Percentiles rank a stretch among this genome's conserved stretches.
Evolutionary conservation across 495 filamentous ascomycete species (phyloP).

Genomic region (Podospora appendiculata): DNA sequence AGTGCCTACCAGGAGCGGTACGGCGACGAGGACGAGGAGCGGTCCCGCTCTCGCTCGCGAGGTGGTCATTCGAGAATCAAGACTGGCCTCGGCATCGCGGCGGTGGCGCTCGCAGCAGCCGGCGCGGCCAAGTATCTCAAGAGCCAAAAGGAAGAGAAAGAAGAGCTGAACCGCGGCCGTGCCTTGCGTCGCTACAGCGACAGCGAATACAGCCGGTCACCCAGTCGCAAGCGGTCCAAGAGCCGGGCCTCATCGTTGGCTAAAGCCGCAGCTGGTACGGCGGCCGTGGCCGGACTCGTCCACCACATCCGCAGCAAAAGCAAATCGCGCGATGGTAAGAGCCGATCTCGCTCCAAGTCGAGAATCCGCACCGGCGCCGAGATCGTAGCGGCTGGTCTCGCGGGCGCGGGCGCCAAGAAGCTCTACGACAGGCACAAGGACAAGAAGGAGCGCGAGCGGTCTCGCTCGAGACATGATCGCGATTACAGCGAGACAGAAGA

Average conservation of each 20-base stretch:
- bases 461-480: slow-evolving; percentile 33
- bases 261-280: slow-evolving; percentile 70
- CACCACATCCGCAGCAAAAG: slow-evolving; percentile 64
- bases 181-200: slow-evolving; percentile 54
- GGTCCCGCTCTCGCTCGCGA: slow-evolving; percentile 51
- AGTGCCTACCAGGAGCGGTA: slow-evolving; percentile 62
- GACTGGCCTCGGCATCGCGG: slow-evolving; percentile 68
- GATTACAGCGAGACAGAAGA: slow-evolving; percentile 17
- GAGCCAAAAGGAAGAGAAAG: slow-evolving; percentile 57
- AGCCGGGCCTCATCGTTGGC: slow-evolving; percentile 64
- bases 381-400: slow-evolving; percentile 68
- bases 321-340: slow-evolving; percentile 49
- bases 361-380: slow-evolving; percentile 48
- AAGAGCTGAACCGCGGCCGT: slow-evolving; percentile 60
- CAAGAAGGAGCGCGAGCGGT: slow-evolving; percentile 39
- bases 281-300: slow-evolving; percentile 68
- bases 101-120: slow-evolving; percentile 65
- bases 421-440: slow-evolving; percentile 64
- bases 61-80: slow-evolving; percentile 46
- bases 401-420: slow-evolving; percentile 70
- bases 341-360: slow-evolving; percentile 51
- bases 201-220: slow-evolving; percentile 25
- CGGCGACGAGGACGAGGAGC: slow-evolving; percentile 41
- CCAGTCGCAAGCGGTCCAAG: slow-evolving; percentile 41
- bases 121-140: slow-evolving; percentile 71